phyloP scores from a whole-genome alignment of 495 filamentous ascomycete genomes.

The Viridothelium virens region DNA sequence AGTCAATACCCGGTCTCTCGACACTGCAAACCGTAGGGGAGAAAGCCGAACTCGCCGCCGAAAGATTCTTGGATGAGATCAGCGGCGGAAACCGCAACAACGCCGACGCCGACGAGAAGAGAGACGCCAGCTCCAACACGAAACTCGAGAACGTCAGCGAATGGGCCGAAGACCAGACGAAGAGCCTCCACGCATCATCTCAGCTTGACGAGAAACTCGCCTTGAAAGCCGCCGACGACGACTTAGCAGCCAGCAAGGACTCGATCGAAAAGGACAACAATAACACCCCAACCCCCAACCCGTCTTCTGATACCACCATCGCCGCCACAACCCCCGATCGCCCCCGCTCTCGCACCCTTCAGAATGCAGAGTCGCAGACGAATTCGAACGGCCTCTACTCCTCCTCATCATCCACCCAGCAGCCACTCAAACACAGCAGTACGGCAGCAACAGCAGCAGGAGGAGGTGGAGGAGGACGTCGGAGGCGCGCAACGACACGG shows the following conservation, averaged over 20 bases:
- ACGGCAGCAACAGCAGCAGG: constrained; percentile 16
- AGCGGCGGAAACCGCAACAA: constrained; percentile 25
- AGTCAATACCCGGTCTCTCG: constrained; percentile 6
- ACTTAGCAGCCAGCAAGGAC: neutral
- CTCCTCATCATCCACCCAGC: too few relatives aligned
- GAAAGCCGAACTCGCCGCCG: constrained; percentile 20
- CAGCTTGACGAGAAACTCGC: constrained; percentile 37
- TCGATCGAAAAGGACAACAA: constrained; percentile 4
- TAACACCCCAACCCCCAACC: neutral
- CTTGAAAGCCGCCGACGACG: constrained; percentile 3
- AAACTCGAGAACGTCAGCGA: constrained; percentile 39
- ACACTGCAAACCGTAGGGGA: constrained; percentile 8
- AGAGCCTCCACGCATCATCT: constrained; percentile 11
- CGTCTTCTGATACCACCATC: neutral
- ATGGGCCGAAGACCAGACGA: constrained; percentile 32
- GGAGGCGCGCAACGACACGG: constrained; percentile 69
- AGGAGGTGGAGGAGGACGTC: constrained; percentile 37
- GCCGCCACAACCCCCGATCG: neutral
- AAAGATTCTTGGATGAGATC: constrained; percentile 24
- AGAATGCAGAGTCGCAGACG: constrained; percentile 18
- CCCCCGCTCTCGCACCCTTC: constrained; percentile 13
- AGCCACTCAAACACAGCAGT: too few relatives aligned
- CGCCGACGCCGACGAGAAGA: constrained; percentile 32
- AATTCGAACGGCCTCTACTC: neutral
- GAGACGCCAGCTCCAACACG: constrained; percentile 43